Evolutionary conservation across 768 basidiomycete species (phyloP).

Genomic region (Stropharia rugosoannulata): DNA sequence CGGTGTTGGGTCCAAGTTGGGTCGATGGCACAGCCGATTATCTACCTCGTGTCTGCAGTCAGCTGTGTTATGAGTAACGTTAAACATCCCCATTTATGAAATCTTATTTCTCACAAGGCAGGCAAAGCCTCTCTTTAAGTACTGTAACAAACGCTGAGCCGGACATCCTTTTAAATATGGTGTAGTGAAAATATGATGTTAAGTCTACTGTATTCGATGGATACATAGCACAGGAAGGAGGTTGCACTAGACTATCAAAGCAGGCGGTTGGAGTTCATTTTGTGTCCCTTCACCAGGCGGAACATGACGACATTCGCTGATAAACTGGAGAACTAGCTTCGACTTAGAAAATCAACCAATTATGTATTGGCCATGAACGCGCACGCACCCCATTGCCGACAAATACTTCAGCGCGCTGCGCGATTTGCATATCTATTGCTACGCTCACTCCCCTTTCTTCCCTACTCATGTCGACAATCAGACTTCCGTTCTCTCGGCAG

Average conservation of each 20-base stretch:
- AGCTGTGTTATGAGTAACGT: too few relatives aligned
- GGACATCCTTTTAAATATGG: too few relatives aligned
- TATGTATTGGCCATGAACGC: neutral
- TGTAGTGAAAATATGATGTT: too few relatives aligned
- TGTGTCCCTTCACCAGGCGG: slow-evolving; percentile 42
- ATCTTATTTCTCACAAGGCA: too few relatives aligned
- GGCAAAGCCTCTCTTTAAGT: too few relatives aligned
- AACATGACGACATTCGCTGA: slow-evolving; percentile 49
- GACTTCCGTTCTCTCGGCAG: neutral
- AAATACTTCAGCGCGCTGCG: slow-evolving; percentile 56
- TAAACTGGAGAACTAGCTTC: slow-evolving; percentile 45
- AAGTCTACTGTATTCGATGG: too few relatives aligned
- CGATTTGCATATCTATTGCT: slow-evolving; percentile 63
- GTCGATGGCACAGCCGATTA: too few relatives aligned
- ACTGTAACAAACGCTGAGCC: too few relatives aligned
- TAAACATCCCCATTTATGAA: too few relatives aligned
- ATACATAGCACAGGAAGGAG: too few relatives aligned
- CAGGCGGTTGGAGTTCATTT: slow-evolving; percentile 31
- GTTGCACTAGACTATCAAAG: neutral
- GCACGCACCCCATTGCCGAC: slow-evolving; percentile 58
- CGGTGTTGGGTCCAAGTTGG: too few relatives aligned
- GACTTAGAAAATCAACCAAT: neutral
- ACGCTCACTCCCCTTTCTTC: slow-evolving; percentile 48
- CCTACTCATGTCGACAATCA: slow-evolving; percentile 29
- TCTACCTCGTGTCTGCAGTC: too few relatives aligned